phyloP scores from a whole-genome alignment of 352 stramenopile species.

The Phytophthora foliorum region DNA sequence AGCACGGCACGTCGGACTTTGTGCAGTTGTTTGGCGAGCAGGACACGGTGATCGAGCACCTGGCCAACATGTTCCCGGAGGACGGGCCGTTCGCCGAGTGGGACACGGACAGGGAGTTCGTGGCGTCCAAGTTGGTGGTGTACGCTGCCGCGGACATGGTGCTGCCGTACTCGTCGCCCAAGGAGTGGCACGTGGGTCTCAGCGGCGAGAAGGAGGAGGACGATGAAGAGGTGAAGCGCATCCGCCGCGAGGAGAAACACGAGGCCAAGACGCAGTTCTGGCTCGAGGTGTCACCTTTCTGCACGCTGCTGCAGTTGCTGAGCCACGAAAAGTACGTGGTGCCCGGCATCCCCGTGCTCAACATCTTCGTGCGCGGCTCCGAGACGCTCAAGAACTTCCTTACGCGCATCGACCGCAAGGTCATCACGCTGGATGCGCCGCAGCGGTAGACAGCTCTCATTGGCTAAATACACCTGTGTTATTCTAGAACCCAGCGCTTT shows the following conservation, averaged over 20 bases:
- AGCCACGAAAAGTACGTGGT: conserved; percentile 84
- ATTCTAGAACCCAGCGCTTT: background rate
- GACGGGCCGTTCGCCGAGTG: conserved; percentile 86
- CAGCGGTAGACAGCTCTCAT: conserved; percentile 32
- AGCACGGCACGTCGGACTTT: conserved; percentile 89
- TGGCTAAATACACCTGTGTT: conserved; percentile 5
- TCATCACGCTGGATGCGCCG: conserved; percentile 55
- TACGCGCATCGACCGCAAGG: conserved; percentile 67
- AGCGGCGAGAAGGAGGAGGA: conserved; percentile 79
- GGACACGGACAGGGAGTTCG: conserved; percentile 77
- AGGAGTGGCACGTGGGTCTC: conserved; percentile 87
- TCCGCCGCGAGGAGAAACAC: conserved; percentile 77
- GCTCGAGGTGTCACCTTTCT: conserved; percentile 86
- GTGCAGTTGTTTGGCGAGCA: conserved; percentile 85
- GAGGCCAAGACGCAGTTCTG: conserved; percentile 82
- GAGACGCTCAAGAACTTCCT: conserved; percentile 72
- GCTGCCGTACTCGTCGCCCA: conserved; percentile 61
- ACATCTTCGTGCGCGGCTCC: conserved; percentile 85
- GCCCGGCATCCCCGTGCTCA: conserved; percentile 83
- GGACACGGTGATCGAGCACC: conserved; percentile 84
- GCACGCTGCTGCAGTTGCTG: conserved; percentile 76
- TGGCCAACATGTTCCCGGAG: conserved; percentile 92
- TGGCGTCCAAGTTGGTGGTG: conserved; percentile 79
- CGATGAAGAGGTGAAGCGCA: conserved; percentile 64
- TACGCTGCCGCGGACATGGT: conserved; percentile 82